Conservation (phyloP, 2,329 filamentous ascomycete species). For the Chrysosporium keratinophilum region DNA sequence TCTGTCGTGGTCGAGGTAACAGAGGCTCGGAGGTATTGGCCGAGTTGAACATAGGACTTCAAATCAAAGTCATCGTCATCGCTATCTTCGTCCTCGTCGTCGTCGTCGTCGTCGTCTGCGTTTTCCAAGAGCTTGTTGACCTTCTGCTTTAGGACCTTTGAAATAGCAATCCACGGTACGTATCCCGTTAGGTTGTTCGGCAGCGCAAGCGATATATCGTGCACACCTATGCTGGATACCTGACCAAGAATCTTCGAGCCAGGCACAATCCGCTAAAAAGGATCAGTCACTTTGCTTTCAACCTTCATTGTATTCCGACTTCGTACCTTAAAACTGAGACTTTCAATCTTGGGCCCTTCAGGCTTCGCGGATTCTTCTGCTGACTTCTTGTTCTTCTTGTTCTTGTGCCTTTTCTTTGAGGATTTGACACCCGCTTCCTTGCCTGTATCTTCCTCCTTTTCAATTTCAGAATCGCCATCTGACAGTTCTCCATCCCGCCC, state of each 20-base stretch:
- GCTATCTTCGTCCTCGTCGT: slow-evolving; percentile 42
- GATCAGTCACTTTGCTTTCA: slow-evolving; percentile 26
- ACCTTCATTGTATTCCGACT: background rate
- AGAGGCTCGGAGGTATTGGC: slow-evolving; percentile 78
- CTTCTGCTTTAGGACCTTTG: slow-evolving; percentile 62
- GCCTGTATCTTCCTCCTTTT: slow-evolving; percentile 20
- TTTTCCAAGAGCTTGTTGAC: slow-evolving; percentile 59
- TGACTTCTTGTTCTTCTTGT: slow-evolving; percentile 39
- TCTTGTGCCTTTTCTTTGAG: slow-evolving; percentile 37
- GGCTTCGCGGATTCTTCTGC: slow-evolving; percentile 41
- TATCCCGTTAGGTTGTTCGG: slow-evolving; percentile 90
- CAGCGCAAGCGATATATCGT: slow-evolving; percentile 69
- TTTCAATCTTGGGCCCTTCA: slow-evolving; percentile 61
- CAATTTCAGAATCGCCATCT: slow-evolving; percentile 21
- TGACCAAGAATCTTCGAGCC: slow-evolving; percentile 84
- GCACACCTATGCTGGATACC: slow-evolving; percentile 65
- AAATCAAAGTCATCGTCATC: slow-evolving; percentile 51
- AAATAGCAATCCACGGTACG: slow-evolving; percentile 85
- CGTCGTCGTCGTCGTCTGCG: slow-evolving; percentile 46
- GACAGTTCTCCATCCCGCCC: slow-evolving; percentile 41
- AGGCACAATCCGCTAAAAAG: slow-evolving; percentile 60
- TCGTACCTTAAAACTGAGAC: slow-evolving; percentile 75
- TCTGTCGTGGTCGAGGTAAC: slow-evolving; percentile 66
- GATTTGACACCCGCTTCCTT: slow-evolving; percentile 38
- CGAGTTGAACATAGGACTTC: slow-evolving; percentile 62